Evolutionary conservation across 768 basidiomycete genomes (phyloP).

Genomic region (Dacryopinax primogenitus): DNA sequence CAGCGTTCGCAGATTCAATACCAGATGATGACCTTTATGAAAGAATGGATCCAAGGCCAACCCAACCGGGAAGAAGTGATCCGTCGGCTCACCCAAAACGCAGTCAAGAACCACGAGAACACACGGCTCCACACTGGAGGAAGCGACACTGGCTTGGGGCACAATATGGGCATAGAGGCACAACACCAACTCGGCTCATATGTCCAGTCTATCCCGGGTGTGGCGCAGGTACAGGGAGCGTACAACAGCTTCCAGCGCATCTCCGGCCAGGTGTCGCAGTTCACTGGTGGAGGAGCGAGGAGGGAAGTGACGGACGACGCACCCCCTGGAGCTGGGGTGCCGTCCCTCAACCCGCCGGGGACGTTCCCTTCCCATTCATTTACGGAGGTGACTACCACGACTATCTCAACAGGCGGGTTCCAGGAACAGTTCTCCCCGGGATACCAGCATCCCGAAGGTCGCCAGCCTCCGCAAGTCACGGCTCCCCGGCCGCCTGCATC

Average conservation of each 20-base stretch:
- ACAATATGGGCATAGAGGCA: slow-evolving; percentile 11
- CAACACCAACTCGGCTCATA: slow-evolving; percentile 9
- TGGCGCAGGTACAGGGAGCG: background rate
- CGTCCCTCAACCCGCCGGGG: background rate
- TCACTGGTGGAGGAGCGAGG: background rate
- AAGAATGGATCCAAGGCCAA: slow-evolving; percentile 44
- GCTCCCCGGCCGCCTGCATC: background rate
- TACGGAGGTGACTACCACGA: background rate
- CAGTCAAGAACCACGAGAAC: slow-evolving; percentile 62
- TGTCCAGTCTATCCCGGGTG: slow-evolving; percentile 7
- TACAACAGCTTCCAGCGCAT: slow-evolving; percentile 4
- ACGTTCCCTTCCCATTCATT: background rate
- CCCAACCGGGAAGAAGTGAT: slow-evolving; percentile 38
- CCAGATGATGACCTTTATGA: slow-evolving; percentile 62
- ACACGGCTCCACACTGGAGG: slow-evolving; percentile 31
- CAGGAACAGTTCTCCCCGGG: slow-evolving; percentile 1
- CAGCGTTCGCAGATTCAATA: slow-evolving; percentile 50
- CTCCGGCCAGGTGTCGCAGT: slow-evolving; percentile 8
- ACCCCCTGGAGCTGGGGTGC: background rate
- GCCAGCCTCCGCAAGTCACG: background rate
- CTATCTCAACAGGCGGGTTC: background rate
- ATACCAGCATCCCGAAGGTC: background rate
- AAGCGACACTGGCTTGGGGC: background rate
- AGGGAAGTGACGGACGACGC: background rate
- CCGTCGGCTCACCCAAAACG: slow-evolving; percentile 46